These are phyloP conservation scores for Hymenoscyphus repandus DNA, from an alignment of 2,329 filamentous ascomycete genomes.

Conservation along the genomic window DNA sequence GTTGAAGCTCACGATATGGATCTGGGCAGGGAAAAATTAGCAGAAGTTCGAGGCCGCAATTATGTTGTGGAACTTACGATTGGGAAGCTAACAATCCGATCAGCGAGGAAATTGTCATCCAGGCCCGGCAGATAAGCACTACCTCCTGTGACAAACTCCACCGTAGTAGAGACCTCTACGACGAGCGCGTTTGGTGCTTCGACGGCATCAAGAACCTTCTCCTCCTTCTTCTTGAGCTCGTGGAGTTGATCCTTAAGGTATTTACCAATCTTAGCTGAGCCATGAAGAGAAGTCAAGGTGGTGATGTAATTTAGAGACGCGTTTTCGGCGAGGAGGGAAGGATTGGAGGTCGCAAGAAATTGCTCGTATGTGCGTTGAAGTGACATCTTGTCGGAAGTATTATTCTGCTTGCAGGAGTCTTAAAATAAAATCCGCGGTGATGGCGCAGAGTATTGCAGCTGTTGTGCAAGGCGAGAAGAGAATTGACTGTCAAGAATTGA, in stretches of 20 bases:
- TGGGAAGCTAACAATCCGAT: conserved; percentile 71
- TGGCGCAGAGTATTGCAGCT: conserved; percentile 5
- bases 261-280: conserved; percentile 72
- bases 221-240: conserved; percentile 76
- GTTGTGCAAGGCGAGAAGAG: neutral
- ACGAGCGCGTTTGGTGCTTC: conserved; percentile 67
- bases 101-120: conserved; percentile 90
- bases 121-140: conserved; percentile 82
- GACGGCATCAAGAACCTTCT: conserved; percentile 69
- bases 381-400: conserved; percentile 36
- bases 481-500: neutral
- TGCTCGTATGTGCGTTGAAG: conserved; percentile 58
- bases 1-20: conserved; percentile 86
- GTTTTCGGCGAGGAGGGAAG: conserved; percentile 57
- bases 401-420: neutral
- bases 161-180: conserved; percentile 72
- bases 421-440: neutral
- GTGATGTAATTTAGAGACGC: conserved; percentile 83
- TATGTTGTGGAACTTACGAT: conserved; percentile 56
- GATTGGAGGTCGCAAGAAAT: conserved; percentile 64
- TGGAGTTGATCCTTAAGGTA: conserved; percentile 68
- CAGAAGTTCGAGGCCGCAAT: neutral
- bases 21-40: conserved; percentile 42
- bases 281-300: conserved; percentile 69
- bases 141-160: conserved; percentile 78